Percentiles rank a stretch among this genome's conserved stretches.
These are phyloP conservation scores for Pneumocystis murina DNA, from an alignment of 1,139 yeast genomes.

Conservation along the genomic window DNA sequence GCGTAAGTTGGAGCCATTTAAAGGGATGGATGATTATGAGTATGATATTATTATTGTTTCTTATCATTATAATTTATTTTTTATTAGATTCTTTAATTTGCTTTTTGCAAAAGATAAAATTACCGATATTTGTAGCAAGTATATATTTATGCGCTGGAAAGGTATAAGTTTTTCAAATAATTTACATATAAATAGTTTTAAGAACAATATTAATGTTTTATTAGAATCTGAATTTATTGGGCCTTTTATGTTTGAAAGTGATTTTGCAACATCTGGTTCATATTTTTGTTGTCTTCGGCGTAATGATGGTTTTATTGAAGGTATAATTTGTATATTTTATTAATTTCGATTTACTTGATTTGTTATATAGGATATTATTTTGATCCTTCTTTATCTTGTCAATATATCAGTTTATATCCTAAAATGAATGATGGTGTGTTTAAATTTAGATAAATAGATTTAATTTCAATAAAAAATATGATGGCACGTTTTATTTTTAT, in stretches of 20 bases:
- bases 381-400: not conserved
- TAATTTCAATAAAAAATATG: slow-evolving; percentile 4
- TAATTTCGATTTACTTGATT: not conserved
- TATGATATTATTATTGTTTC: not conserved
- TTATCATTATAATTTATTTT: not conserved
- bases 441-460: not conserved
- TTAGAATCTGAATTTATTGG: not conserved
- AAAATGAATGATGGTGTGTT: slow-evolving; percentile 1
- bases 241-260: not conserved
- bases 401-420: not conserved
- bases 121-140: not conserved
- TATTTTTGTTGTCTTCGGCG: not conserved
- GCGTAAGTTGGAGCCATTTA: not conserved
- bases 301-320: not conserved
- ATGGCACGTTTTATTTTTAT: slow-evolving; percentile 1
- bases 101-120: not conserved
- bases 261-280: not conserved
- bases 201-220: not conserved
- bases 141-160: slow-evolving; percentile 1
- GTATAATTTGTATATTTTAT: not conserved
- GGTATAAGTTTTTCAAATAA: not conserved
- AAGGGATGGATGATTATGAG: slow-evolving; percentile 1
- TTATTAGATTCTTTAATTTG: not conserved
- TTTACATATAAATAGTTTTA: not conserved
- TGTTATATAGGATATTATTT: not conserved